Conservation (phyloP, 495 filamentous ascomycete species). For the Trichoderma erinaceum region DNA sequence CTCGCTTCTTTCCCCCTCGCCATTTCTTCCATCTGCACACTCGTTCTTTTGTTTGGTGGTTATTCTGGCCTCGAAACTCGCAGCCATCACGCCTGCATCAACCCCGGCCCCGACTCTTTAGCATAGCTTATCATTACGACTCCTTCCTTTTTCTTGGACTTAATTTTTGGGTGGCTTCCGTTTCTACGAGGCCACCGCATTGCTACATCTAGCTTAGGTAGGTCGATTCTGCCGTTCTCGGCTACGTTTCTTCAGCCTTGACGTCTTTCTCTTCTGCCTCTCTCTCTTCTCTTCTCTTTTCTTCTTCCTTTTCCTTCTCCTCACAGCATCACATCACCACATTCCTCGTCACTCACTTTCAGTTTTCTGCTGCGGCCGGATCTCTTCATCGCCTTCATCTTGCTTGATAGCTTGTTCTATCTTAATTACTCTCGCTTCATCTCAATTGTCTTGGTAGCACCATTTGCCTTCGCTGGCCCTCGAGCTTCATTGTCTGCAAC, state of each 20-base stretch:
- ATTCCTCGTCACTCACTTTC: conserved; percentile 23
- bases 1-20: conserved; percentile 8
- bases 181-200: neutral
- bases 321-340: conserved; percentile 44
- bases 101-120: neutral
- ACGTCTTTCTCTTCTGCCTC: conserved; percentile 18
- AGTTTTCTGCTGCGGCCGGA: conserved; percentile 38
- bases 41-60: neutral
- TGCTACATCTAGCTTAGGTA: conserved; percentile 1
- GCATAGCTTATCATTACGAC: neutral
- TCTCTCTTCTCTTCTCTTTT: conserved; percentile 21
- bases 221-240: neutral
- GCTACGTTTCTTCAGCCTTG: conserved; percentile 16
- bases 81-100: conserved; percentile 4
- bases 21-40: neutral
- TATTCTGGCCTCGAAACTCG: neutral
- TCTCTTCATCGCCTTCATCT: conserved; percentile 34
- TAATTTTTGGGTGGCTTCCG: neutral
- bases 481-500: conserved; percentile 14
- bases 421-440: conserved; percentile 48
- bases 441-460: conserved; percentile 44
- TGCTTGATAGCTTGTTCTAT: conserved; percentile 51
- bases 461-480: conserved; percentile 22
- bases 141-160: neutral
- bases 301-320: conserved; percentile 38